Conservation (phyloP, 768 basidiomycete genomes). For the Mycena leptocephala region DNA sequence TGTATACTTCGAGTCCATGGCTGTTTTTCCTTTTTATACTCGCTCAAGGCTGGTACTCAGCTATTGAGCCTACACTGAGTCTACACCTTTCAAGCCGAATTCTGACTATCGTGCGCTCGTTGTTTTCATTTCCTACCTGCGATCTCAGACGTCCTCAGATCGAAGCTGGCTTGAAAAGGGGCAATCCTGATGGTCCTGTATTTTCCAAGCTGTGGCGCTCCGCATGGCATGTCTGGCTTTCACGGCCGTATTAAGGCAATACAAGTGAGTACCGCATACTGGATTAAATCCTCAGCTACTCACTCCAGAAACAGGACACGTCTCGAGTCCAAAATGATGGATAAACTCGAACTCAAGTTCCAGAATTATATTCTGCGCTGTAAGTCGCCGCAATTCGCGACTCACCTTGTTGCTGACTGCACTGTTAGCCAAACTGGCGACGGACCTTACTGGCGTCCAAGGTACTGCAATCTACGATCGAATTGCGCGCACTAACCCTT, state of each 20-base stretch:
- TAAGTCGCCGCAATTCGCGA: background rate
- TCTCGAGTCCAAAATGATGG: background rate
- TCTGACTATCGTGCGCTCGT: conserved; percentile 14
- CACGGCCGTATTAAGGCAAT: conserved; percentile 2
- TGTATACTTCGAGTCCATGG: conserved; percentile 8
- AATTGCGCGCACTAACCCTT: background rate
- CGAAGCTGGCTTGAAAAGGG: conserved; percentile 25
- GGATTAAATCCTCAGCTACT: background rate
- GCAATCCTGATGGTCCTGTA: conserved; percentile 17
- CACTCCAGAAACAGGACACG: background rate
- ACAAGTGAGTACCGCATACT: background rate
- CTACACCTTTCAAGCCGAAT: conserved; percentile 28
- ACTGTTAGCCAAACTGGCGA: conserved; percentile 24
- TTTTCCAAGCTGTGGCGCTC: conserved; percentile 23
- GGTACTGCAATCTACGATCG: background rate
- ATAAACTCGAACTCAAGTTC: conserved; percentile 2
- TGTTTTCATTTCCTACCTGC: background rate
- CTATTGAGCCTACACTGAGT: conserved; percentile 4
- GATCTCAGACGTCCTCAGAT: conserved; percentile 14
- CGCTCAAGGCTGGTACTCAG: background rate
- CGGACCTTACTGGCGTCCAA: conserved; percentile 29
- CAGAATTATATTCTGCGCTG: conserved; percentile 17
- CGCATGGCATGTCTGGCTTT: conserved; percentile 16
- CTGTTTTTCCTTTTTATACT: conserved; percentile 17
- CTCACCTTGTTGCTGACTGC: background rate